phyloP scores from a whole-genome alignment of 352 stramenopile species.

The Globisporangium nodosum region DNA sequence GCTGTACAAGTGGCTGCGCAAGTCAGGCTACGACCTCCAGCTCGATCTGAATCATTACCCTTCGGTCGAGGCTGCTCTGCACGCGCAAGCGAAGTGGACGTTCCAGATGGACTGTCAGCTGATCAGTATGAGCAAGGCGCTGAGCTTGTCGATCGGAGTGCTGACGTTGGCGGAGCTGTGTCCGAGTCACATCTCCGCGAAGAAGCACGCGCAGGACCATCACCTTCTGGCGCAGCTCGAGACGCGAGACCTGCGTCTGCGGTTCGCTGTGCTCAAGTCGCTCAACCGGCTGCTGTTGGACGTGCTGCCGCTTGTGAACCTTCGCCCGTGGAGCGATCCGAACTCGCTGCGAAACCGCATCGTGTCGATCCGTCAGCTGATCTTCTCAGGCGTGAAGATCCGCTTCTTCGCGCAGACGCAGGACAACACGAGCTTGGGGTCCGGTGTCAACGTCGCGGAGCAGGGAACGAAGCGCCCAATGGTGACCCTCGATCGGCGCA shows the following conservation, averaged over 20 bases:
- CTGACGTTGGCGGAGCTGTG: conserved; percentile 59
- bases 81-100: conserved; percentile 60
- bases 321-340: conserved; percentile 45
- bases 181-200: conserved; percentile 43
- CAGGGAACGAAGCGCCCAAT: conserved; percentile 48
- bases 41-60: conserved; percentile 45
- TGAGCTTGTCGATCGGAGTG: conserved; percentile 48
- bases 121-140: conserved; percentile 32
- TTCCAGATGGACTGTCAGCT: conserved; percentile 72
- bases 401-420: conserved; percentile 62
- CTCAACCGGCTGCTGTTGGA: conserved; percentile 51
- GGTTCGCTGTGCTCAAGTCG: conserved; percentile 50
- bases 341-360: conserved; percentile 45
- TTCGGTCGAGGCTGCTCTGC: conserved; percentile 31
- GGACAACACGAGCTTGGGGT: conserved; percentile 61
- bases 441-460: conserved; percentile 33
- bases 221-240: conserved; percentile 34
- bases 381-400: conserved; percentile 77
- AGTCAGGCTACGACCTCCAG: conserved; percentile 52
- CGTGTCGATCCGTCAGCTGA: conserved; percentile 48
- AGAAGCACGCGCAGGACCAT: conserved; percentile 24
- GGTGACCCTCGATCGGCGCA: conserved; percentile 64
- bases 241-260: conserved; percentile 50
- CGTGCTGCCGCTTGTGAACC: conserved; percentile 59
- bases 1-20: conserved; percentile 42